phyloP scores from a whole-genome alignment of 257 asterid species.

The Hygrophila difformis region DNA sequence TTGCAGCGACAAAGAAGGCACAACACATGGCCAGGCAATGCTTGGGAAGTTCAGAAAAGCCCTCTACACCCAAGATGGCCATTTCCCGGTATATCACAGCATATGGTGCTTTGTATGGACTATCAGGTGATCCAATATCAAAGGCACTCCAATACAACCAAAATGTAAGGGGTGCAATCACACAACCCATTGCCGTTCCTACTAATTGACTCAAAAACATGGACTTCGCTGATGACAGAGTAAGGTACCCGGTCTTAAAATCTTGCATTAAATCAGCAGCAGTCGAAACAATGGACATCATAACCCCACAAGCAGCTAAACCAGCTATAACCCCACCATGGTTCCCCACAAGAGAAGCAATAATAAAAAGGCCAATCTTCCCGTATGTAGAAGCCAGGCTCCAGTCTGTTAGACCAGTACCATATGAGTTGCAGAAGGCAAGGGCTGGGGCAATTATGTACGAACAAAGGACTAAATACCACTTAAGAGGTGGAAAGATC shows the following conservation, averaged over 20 bases:
- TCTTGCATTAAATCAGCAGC: slow-evolving; percentile 98
- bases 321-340: slow-evolving; percentile 82
- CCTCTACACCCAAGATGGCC: slow-evolving; percentile 88
- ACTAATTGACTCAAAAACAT: slow-evolving; percentile 91
- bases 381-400: slow-evolving; percentile 89
- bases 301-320: slow-evolving; percentile 89
- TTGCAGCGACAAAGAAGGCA: slow-evolving; percentile 71
- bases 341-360: slow-evolving; percentile 81
- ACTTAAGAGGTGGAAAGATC: slow-evolving; percentile 87
- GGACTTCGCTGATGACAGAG: slow-evolving; percentile 82
- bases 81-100: slow-evolving; percentile 86
- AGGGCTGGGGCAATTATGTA: slow-evolving; percentile 92
- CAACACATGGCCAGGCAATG: slow-evolving; percentile 72
- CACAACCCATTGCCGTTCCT: slow-evolving; percentile 95
- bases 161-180: slow-evolving; percentile 90
- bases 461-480: slow-evolving; percentile 90
- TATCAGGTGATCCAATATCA: slow-evolving; percentile 84
- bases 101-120: slow-evolving; percentile 90
- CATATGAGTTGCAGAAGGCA: slow-evolving; percentile 96
- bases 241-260: slow-evolving; percentile 82
- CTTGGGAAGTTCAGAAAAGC: slow-evolving; percentile 87
- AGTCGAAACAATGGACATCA: slow-evolving; percentile 95
- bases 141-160: slow-evolving; percentile 96
- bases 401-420: slow-evolving; percentile 95
- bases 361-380: slow-evolving; percentile 78